Base-by-base conservation (phyloP, 2,329 filamentous ascomycete genomes). In the Hansfordia pulvinata region DNA sequence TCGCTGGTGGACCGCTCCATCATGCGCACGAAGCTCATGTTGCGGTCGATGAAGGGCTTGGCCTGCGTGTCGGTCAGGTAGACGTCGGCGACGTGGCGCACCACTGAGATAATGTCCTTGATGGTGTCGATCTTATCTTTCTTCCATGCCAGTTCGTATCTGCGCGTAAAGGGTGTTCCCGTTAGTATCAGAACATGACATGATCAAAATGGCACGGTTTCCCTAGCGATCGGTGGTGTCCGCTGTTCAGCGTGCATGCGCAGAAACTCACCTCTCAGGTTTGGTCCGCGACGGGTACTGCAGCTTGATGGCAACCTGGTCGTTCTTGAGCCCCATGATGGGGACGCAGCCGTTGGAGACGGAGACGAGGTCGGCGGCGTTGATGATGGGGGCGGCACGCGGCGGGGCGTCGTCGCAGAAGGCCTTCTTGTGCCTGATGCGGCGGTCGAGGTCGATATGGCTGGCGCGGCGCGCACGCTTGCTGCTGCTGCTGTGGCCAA, bases 271-370 rank as follows among this genome's bases (percentile, higher is more conserved):
- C 73, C 64, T 71, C 53, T 90, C 82, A 28, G 68, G 67, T 26
- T 64, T 63, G 30, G 72, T 68, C 34, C 64, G 60, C 49, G 82
- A 86, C 8, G 90, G 88, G 51, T 96, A 96, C 49, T 90, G 81
- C 39, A 96, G 56, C 44, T 76, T 60, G 32, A 92, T 69, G 8
- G 52, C 56, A 6, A 74, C 60, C 31, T 71, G 64, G 31, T 71
- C 58, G 25, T 59, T 53, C 25, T 54, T 52, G 3, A 61, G 55
- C 20, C 58, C 58, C 32, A 67, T 54, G 9, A 62, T 58, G 1
- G 61, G 60, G 16, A 62, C 58, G 32, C 64, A 69, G 21, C 61
- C 63, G 5, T 59, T 53, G 28, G 56, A 52, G 13, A 64, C 47
- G 23, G 58, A 67, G 19, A 64, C 63, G 13, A 76, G 58, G 36